Percentiles rank a stretch among this genome's conserved stretches.
Conservation (phyloP, 768 basidiomycete genomes). For the Daedaleopsis nitida region DNA sequence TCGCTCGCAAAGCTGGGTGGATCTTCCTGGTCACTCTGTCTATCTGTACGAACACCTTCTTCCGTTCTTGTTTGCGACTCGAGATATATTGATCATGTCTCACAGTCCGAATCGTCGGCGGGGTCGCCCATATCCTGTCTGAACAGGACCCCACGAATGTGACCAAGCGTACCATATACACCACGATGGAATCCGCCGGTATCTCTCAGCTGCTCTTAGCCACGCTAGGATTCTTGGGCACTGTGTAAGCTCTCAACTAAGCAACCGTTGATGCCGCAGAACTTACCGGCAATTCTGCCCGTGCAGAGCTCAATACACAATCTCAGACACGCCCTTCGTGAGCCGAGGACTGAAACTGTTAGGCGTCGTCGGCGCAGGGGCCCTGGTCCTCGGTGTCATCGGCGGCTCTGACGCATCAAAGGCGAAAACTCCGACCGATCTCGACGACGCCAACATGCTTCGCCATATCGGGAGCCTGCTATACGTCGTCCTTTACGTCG, state of each 20-base stretch:
- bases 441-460: constrained; percentile 29
- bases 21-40: constrained; percentile 66
- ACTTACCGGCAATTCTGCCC: not conserved
- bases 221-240: constrained; percentile 39
- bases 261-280: not conserved
- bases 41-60: constrained; percentile 39
- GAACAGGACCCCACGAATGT: constrained; percentile 44
- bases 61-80: too few species aligned
- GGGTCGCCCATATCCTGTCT: constrained; percentile 57
- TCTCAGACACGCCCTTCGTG: constrained; percentile 23
- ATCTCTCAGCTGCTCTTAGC: constrained; percentile 41
- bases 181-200: constrained; percentile 43
- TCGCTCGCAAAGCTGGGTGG: constrained; percentile 65
- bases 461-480: constrained; percentile 38
- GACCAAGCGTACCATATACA: constrained; percentile 54
- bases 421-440: constrained; percentile 13
- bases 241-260: constrained; percentile 31
- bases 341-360: constrained; percentile 28
- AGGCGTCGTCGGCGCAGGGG: constrained; percentile 30
- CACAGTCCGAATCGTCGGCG: constrained; percentile 59
- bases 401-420: constrained; percentile 30
- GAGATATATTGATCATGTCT: not conserved
- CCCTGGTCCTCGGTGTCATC: constrained; percentile 34
- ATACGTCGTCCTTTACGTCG: too few species aligned
- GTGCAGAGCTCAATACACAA: constrained; percentile 31